phyloP scores from a whole-genome alignment of 768 basidiomycete genomes.

The Leccinum rimulosum region DNA sequence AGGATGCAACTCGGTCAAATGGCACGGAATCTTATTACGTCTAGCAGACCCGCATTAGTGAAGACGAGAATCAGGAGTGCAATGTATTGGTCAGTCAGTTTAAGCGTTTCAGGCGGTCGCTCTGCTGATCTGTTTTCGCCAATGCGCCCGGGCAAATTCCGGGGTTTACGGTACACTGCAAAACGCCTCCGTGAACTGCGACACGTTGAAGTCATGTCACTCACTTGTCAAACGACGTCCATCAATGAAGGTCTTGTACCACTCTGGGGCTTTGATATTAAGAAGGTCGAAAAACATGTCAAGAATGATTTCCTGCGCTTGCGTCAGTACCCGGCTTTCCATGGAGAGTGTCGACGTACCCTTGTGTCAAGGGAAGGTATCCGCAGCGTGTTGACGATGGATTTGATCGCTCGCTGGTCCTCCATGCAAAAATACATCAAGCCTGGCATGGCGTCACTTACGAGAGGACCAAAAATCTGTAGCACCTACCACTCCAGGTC shows the following conservation, averaged over 20 bases:
- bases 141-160: conserved; percentile 32
- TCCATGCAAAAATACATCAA: conserved; percentile 93
- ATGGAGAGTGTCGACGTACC: conserved; percentile 39
- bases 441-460: conserved; percentile 44
- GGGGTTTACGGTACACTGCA: conserved; percentile 65
- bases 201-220: conserved; percentile 21
- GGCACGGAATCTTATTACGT: conserved; percentile 49
- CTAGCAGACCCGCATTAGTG: conserved; percentile 82
- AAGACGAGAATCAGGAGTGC: conserved; percentile 82
- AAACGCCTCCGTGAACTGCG: not conserved
- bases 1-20: conserved; percentile 1
- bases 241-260: conserved; percentile 91
- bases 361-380: conserved; percentile 87
- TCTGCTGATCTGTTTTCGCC: conserved; percentile 44
- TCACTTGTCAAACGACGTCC: conserved; percentile 84
- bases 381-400: conserved; percentile 79
- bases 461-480: not conserved
- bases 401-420: conserved; percentile 80
- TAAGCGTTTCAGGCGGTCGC: conserved; percentile 55
- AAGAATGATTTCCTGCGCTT: conserved; percentile 77
- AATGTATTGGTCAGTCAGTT: conserved; percentile 90
- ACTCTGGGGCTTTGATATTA: conserved; percentile 88
- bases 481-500: conserved; percentile 85
- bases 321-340: conserved; percentile 10
- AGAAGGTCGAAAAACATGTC: conserved; percentile 94